Percentiles rank a stretch among this genome's conserved stretches.
phyloP scores from a whole-genome alignment of 2,329 filamentous ascomycete species.

The Scolecobasidium constrictum region DNA sequence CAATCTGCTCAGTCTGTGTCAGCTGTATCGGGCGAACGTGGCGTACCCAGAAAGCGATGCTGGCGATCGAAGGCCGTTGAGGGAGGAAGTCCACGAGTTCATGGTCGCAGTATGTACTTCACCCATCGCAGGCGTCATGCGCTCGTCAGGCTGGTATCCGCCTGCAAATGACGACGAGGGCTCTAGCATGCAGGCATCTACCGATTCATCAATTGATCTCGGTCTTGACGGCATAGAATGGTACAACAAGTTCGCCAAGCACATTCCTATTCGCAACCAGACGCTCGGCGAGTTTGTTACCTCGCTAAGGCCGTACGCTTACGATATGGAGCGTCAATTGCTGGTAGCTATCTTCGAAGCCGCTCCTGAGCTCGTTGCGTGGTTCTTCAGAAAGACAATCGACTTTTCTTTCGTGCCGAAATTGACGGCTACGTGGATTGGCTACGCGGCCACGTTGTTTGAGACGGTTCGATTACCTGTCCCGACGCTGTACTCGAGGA shows the following conservation, averaged over 20 bases:
- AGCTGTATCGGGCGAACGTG: conserved; percentile 7
- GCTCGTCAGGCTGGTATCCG: conserved; percentile 77
- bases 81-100: conserved; percentile 63
- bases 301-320: conserved; percentile 73
- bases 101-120: conserved; percentile 66
- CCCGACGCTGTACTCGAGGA: conserved; percentile 60
- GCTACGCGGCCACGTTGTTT: conserved; percentile 82
- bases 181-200: background rate
- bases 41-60: conserved; percentile 23
- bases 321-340: conserved; percentile 69
- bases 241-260: conserved; percentile 54
- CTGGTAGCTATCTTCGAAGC: conserved; percentile 67
- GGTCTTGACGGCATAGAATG: conserved; percentile 60
- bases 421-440: conserved; percentile 86
- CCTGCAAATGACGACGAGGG: conserved; percentile 38
- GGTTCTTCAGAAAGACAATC: conserved; percentile 70
- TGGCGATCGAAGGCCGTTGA: conserved; percentile 43
- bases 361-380: conserved; percentile 76
- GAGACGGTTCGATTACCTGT: conserved; percentile 65
- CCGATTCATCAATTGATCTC: conserved; percentile 42
- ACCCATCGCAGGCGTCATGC: conserved; percentile 59
- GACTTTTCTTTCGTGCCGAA: conserved; percentile 81
- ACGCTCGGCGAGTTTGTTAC: conserved; percentile 69
- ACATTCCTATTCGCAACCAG: conserved; percentile 67
- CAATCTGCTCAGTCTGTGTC: conserved; percentile 42